Evolutionary conservation across 2,329 filamentous ascomycete species (phyloP).

Genomic region (Allantophomopsis cytisporea): DNA sequence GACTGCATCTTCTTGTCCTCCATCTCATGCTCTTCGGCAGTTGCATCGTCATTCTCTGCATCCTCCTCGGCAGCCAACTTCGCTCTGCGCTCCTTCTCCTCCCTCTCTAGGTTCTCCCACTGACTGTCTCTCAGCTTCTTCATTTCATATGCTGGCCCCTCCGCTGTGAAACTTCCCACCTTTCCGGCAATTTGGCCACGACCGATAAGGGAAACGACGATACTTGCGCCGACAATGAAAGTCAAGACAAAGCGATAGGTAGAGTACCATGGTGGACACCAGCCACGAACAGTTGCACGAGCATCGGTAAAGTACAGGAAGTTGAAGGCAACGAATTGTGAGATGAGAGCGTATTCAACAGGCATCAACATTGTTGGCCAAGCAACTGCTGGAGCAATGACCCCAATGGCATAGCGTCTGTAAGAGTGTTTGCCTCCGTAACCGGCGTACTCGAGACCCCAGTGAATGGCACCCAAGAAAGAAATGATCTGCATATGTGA

Average conservation of each 20-base stretch:
- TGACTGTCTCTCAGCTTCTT: conserved; percentile 14
- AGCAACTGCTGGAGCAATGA: conserved; percentile 65
- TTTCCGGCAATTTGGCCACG: conserved; percentile 45
- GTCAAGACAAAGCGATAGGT: conserved; percentile 89
- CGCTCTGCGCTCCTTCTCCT: conserved; percentile 13
- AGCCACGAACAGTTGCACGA: conserved; percentile 57
- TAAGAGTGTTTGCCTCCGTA: conserved; percentile 55
- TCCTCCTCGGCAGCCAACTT: conserved; percentile 4
- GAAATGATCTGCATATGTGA: conserved; percentile 56
- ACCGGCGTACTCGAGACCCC: conserved; percentile 75
- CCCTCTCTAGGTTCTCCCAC: conserved; percentile 14
- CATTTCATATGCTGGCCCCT: conserved; percentile 13
- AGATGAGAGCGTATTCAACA: conserved; percentile 70
- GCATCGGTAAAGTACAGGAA: conserved; percentile 78
- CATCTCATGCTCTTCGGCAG: neutral
- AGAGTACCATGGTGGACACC: conserved; percentile 75
- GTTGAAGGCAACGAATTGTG: conserved; percentile 76
- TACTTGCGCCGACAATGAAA: conserved; percentile 72
- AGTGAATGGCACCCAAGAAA: conserved; percentile 87
- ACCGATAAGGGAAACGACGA: conserved; percentile 69
- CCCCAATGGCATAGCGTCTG: conserved; percentile 71
- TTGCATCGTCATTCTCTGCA: conserved; percentile 3
- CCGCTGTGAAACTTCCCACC: conserved; percentile 7
- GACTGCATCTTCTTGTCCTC: neutral
- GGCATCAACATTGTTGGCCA: conserved; percentile 86